These are phyloP conservation scores for Diplocarpon rosae DNA, from an alignment of 2,329 filamentous ascomycete genomes.

Conservation along the genomic window DNA sequence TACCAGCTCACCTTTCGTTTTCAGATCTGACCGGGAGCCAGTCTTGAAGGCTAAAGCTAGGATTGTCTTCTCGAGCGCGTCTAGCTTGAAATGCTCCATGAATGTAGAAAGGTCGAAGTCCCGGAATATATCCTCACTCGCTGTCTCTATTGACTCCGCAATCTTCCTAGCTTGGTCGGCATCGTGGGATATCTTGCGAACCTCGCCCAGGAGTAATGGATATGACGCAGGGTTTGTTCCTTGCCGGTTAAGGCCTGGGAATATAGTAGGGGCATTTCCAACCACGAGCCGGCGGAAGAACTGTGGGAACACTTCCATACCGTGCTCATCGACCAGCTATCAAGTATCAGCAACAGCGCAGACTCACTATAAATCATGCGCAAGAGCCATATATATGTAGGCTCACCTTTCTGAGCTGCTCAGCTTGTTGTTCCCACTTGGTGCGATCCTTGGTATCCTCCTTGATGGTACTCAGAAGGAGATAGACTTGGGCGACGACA, in stretches of 20 bases:
- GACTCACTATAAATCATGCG: background rate
- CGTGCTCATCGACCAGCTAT: conserved; percentile 91
- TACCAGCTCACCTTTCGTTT: conserved; percentile 63
- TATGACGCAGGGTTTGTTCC: conserved; percentile 73
- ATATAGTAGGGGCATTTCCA: conserved; percentile 85
- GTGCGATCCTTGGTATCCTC: conserved; percentile 73
- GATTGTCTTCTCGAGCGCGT: conserved; percentile 77
- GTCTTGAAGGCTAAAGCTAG: conserved; percentile 82
- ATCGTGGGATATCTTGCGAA: conserved; percentile 75
- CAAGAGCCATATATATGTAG: background rate
- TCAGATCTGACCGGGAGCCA: conserved; percentile 68
- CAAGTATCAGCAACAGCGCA: conserved; percentile 6
- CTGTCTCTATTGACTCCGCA: conserved; percentile 83
- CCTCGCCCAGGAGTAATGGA: conserved; percentile 68
- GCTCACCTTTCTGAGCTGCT: conserved; percentile 82
- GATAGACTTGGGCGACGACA: conserved; percentile 87
- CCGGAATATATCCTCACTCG: conserved; percentile 84
- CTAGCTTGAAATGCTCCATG: conserved; percentile 90
- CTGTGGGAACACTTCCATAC: conserved; percentile 97
- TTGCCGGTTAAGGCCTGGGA: conserved; percentile 64
- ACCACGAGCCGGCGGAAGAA: conserved; percentile 89
- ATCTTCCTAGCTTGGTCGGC: conserved; percentile 79
- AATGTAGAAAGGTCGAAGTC: conserved; percentile 96
- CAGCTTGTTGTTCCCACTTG: conserved; percentile 87
- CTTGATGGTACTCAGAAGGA: conserved; percentile 87